phyloP scores from a whole-genome alignment of 2,329 filamentous ascomycete species.

The Hypoxylon sp. region DNA sequence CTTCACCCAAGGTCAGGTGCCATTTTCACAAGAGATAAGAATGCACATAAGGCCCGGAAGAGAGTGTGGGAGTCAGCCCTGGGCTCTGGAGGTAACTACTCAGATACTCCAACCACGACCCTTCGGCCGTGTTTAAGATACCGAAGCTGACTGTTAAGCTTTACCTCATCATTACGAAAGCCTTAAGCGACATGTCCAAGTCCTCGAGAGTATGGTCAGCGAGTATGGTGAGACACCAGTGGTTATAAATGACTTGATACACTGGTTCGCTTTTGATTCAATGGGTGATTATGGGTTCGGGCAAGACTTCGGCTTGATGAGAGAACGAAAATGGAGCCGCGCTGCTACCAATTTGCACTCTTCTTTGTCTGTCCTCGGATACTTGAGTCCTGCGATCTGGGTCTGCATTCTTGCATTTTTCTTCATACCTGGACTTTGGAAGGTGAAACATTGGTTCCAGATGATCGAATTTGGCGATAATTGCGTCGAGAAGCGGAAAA shows the following conservation, averaged over 20 bases:
- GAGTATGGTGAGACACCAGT: neutral
- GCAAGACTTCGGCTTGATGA: slow-evolving; percentile 11
- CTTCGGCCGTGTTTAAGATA: too few species aligned
- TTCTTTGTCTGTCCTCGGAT: slow-evolving; percentile 9
- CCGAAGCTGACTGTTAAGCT: neutral
- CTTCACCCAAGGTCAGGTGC: neutral
- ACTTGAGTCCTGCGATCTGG: slow-evolving; percentile 1
- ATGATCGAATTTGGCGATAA: slow-evolving; percentile 7
- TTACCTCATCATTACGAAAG: neutral
- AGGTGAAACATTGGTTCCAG: slow-evolving; percentile 4
- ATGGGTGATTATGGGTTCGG: slow-evolving; percentile 15
- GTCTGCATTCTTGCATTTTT: neutral
- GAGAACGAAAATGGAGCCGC: neutral
- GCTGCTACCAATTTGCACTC: slow-evolving; percentile 1
- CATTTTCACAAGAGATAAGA: neutral
- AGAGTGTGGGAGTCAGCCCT: neutral
- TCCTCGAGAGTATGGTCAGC: neutral
- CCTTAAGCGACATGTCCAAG: neutral
- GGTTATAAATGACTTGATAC: slow-evolving; percentile 6
- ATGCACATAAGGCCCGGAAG: neutral
- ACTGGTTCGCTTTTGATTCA: slow-evolving; percentile 17
- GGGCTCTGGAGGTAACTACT: too few species aligned
- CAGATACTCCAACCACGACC: too few species aligned
- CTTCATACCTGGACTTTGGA: neutral
- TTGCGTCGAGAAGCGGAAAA: neutral